Evolutionary conservation across 116 monocot genomes (phyloP).

Genomic region (Dioscorea cayenensis): DNA sequence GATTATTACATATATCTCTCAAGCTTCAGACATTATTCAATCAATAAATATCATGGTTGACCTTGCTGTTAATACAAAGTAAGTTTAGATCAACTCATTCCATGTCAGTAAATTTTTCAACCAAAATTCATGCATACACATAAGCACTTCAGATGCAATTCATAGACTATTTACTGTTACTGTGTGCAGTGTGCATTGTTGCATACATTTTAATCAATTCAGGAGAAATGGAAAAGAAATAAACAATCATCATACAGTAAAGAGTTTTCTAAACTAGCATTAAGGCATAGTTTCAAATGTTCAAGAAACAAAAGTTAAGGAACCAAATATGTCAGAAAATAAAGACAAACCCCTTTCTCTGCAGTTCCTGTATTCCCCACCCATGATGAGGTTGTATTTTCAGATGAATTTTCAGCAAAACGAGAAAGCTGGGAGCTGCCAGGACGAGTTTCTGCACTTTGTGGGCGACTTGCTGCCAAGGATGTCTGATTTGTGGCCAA

Average conservation of each 20-base stretch:
- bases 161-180: too few relatives aligned
- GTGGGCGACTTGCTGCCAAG: conserved; percentile 44
- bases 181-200: too few relatives aligned
- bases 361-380: conserved; percentile 19
- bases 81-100: too few relatives aligned
- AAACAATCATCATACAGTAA: background rate
- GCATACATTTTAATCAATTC: too few relatives aligned
- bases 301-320: background rate
- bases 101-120: too few relatives aligned
- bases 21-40: too few relatives aligned
- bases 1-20: too few relatives aligned
- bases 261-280: background rate
- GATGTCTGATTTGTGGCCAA: conserved; percentile 41
- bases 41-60: too few relatives aligned
- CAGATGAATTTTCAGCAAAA: conserved; percentile 54
- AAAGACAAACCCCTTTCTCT: conserved; percentile 35
- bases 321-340: background rate
- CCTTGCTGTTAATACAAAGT: too few relatives aligned
- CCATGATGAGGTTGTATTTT: conserved; percentile 29
- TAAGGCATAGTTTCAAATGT: background rate
- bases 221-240: too few relatives aligned
- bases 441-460: conserved; percentile 89
- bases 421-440: conserved; percentile 74
- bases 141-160: too few relatives aligned
- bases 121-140: too few relatives aligned